Conservation (phyloP, 163 green algal genomes). For the Chloromonas sp. region DNA sequence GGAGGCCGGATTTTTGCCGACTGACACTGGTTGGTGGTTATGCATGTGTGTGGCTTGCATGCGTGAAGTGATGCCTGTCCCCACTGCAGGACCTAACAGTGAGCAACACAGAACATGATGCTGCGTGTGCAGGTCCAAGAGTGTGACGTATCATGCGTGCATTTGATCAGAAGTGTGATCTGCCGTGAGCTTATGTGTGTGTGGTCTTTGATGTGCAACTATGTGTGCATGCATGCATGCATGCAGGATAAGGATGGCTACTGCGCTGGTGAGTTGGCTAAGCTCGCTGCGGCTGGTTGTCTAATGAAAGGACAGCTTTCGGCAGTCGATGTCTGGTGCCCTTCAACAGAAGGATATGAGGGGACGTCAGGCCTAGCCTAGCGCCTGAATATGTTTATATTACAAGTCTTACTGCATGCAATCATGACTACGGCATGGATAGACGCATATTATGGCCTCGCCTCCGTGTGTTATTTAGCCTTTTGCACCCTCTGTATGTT, state of each 20-base stretch:
- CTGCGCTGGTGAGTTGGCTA: slow-evolving; percentile 55
- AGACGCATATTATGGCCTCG: not conserved
- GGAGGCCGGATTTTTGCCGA: too few relatives aligned
- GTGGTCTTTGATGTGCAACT: not conserved
- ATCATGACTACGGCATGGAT: not conserved
- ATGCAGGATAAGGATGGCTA: slow-evolving; percentile 58
- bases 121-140: not conserved
- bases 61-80: slow-evolving; percentile 29
- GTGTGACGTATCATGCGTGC: not conserved
- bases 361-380: too few relatives aligned
- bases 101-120: not conserved
- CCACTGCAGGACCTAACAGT: not conserved
- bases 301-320: too few relatives aligned
- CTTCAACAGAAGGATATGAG: too few relatives aligned
- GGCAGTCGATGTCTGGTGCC: too few relatives aligned
- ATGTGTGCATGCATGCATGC: not conserved
- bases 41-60: too few relatives aligned
- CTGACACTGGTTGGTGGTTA: too few relatives aligned
- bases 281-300: not conserved
- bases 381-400: too few relatives aligned
- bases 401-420: not conserved
- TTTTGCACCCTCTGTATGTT: too few relatives aligned
- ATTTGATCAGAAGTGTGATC: not conserved
- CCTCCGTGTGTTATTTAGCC: too few relatives aligned
- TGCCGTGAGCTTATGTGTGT: not conserved